These are phyloP conservation scores for Fistulinella prunicolor DNA, from an alignment of 768 basidiomycete species.

Conservation along the genomic window DNA sequence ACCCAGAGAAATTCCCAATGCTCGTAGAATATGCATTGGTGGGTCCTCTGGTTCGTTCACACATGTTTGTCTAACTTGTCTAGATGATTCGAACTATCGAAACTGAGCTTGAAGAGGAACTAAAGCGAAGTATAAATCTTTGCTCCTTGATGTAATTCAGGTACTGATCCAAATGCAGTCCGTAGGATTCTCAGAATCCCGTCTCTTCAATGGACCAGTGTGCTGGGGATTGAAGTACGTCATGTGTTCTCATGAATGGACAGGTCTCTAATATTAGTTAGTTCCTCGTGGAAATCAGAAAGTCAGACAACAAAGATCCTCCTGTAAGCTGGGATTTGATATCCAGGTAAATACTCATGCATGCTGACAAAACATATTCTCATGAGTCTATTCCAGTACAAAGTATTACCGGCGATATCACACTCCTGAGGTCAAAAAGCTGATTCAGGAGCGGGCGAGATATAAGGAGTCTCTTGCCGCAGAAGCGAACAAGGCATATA, in stretches of 20 bases:
- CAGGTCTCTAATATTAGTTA: constrained; percentile 27
- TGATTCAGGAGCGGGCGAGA: constrained; percentile 70
- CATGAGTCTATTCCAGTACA: constrained; percentile 47
- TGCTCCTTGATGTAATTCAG: not conserved
- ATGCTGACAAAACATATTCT: not conserved
- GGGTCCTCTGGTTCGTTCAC: not conserved
- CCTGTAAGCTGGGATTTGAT: constrained; percentile 62
- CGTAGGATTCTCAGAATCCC: constrained; percentile 72
- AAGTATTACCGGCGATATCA: constrained; percentile 71
- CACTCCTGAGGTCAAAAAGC: constrained; percentile 58
- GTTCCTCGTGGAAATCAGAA: constrained; percentile 80
- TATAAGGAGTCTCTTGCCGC: constrained; percentile 68
- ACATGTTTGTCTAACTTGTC: not conserved
- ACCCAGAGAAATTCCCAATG: constrained; percentile 48
- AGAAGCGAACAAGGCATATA: constrained; percentile 64
- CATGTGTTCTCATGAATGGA: not conserved
- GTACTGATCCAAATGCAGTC: constrained; percentile 40
- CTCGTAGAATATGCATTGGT: constrained; percentile 64
- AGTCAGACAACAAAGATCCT: constrained; percentile 44
- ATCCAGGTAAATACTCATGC: constrained; percentile 46
- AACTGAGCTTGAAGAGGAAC: constrained; percentile 67
- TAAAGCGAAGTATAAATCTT: constrained; percentile 53
- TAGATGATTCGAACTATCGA: constrained; percentile 70
- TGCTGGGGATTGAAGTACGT: constrained; percentile 67
- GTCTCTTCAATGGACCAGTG: constrained; percentile 63